Percentiles rank a stretch among this genome's conserved stretches.
Conservation (phyloP, 1,284 basidiomycete species). For the Tremellales sp. region DNA sequence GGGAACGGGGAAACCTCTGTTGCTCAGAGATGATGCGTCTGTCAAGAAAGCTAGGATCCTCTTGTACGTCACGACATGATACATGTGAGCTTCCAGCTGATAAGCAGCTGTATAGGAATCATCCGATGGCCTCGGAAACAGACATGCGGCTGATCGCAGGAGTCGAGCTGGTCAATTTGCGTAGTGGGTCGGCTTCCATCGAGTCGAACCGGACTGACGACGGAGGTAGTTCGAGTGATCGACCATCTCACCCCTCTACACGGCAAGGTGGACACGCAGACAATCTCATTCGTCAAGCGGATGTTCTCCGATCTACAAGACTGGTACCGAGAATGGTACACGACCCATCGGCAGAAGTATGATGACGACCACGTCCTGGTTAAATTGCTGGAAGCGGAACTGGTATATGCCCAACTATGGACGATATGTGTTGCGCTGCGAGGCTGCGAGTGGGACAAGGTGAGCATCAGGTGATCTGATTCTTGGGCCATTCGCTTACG, state of each 20-base stretch:
- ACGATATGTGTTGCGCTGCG: constrained; percentile 85
- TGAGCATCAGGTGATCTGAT: constrained; percentile 50
- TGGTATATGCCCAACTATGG: constrained; percentile 90
- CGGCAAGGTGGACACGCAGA: constrained; percentile 78
- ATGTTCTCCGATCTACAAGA: constrained; percentile 65
- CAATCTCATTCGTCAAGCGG: constrained; percentile 76
- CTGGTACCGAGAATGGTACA: constrained; percentile 84
- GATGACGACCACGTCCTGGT: constrained; percentile 72
- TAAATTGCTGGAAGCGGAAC: constrained; percentile 78
- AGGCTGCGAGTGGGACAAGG: constrained; percentile 88
- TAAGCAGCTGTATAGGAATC: constrained; percentile 47
- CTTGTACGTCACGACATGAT: constrained; percentile 54
- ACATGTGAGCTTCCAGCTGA: not conserved
- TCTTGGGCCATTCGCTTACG: not conserved
- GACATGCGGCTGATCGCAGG: constrained; percentile 81
- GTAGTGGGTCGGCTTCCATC: constrained; percentile 19
- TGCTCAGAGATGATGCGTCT: constrained; percentile 80
- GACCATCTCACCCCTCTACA: constrained; percentile 81
- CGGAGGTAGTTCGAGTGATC: constrained; percentile 70
- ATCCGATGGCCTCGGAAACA: constrained; percentile 79
- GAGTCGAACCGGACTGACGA: not conserved
- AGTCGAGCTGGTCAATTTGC: constrained; percentile 81
- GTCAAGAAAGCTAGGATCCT: constrained; percentile 77
- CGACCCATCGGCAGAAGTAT: constrained; percentile 66
- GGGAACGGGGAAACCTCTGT: constrained; percentile 82